Evolutionary conservation across 768 basidiomycete species (phyloP), one percentile per base, ranked within the genome.

Genomic region (Podaxis sp.): DNA sequence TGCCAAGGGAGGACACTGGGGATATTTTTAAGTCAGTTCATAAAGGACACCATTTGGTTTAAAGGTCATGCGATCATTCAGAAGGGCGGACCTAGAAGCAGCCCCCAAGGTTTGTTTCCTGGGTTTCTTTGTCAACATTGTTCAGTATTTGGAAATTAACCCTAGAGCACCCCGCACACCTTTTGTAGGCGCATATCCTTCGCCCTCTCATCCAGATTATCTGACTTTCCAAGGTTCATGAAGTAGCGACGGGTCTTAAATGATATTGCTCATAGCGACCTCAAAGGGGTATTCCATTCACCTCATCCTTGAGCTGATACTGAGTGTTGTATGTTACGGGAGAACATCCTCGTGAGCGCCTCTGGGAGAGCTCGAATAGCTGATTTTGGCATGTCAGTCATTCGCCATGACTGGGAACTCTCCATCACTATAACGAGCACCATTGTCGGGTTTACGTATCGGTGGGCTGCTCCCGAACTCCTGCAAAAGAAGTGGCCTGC

Each of bases 381-480:
- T 10, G 64, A 65, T 28, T 66, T 62, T 38, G 61, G 63, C 4
- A 27, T 62, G 7, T 60, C 65, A 2, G 27, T 13, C n/a, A 61
- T 21, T 48, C 27, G 4, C 16, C 42, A 64, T 23, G 18, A 50
- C 28, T 42, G 21, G 55, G 40, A 28, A 58, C 40, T 10, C 21
- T 58, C 21, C 35, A 44, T 25, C 9, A 32, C 51, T 7, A 28
- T 21, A 9, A 52, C 18, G 5, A 91, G 85, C 66, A 32, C 23
- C 9, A 13, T n/a, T 47, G 21, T 1, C 21, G 21, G 21, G 21
- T 21, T 21, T 21, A 21, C 21, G 21, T 21, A 21, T 14, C 40
- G 65, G 37, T 66, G 65, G 65, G 59, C 56, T 38, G 64, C 65
- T 38, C 65, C 65, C 7, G 65, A 66, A 36, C 47, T 66, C 11